phyloP scores from a whole-genome alignment of 2,329 filamentous ascomycete genomes.

The Penicillium sp. region DNA sequence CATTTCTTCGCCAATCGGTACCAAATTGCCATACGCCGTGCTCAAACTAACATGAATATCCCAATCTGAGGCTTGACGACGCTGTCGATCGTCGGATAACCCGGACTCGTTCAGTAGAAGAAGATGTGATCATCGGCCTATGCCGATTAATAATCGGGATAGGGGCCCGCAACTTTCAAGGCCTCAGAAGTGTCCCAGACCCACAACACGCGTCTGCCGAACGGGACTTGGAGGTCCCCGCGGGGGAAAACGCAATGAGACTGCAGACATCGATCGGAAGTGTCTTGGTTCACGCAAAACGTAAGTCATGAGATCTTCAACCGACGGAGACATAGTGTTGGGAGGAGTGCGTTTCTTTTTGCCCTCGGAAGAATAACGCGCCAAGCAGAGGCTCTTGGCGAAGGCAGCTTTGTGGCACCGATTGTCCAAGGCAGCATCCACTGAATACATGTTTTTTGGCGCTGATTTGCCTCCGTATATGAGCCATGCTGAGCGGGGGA shows the following conservation, averaged over 20 bases:
- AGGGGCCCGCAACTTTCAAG: neutral
- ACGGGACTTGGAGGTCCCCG: neutral
- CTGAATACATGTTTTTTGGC: conserved; percentile 48
- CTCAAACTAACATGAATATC: neutral
- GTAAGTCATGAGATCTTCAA: neutral
- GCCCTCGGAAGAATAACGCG: conserved; percentile 6
- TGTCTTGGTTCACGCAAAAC: too few relatives aligned
- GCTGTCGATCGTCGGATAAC: neutral
- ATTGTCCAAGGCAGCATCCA: conserved; percentile 74
- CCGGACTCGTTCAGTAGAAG: neutral
- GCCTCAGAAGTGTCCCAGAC: neutral
- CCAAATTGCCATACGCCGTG: neutral
- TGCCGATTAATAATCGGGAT: neutral
- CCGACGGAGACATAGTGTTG: conserved; percentile 19
- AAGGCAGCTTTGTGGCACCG: conserved; percentile 34
- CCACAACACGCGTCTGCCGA: neutral
- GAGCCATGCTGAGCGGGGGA: conserved; percentile 68
- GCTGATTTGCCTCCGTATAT: conserved; percentile 67
- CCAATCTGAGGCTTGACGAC: neutral
- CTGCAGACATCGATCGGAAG: too few relatives aligned
- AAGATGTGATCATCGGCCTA: neutral
- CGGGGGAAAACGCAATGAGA: neutral
- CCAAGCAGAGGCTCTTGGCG: conserved; percentile 17
- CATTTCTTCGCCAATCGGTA: neutral
- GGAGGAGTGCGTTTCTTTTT: too few relatives aligned